phyloP scores from a whole-genome alignment of 2,329 filamentous ascomycete species.

The Sporothrix dimorphospora region DNA sequence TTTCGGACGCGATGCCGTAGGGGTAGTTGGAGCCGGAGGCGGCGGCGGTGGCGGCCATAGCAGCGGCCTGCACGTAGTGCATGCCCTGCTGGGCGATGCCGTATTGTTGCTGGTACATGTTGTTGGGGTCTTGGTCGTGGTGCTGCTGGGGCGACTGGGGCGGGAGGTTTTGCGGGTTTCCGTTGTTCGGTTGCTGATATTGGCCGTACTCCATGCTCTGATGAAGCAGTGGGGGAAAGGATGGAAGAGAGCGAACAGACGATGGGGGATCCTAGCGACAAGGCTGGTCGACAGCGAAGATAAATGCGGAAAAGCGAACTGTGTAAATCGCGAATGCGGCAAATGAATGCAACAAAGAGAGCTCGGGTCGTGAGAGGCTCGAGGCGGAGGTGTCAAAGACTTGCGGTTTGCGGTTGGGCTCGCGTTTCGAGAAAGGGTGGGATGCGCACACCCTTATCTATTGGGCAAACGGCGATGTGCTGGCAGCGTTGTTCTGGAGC shows the following conservation, averaged over 20 bases:
- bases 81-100: slow-evolving; percentile 73
- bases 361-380: not conserved
- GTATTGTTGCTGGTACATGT: slow-evolving; percentile 77
- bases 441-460: slow-evolving; percentile 57
- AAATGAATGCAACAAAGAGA: not conserved
- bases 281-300: not conserved
- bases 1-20: slow-evolving; percentile 68
- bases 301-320: slow-evolving; percentile 7
- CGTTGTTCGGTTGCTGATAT: slow-evolving; percentile 70
- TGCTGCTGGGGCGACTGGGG: slow-evolving; percentile 71
- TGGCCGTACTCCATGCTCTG: slow-evolving; percentile 74
- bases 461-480: slow-evolving; percentile 64
- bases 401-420: slow-evolving; percentile 29
- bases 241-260: not conserved
- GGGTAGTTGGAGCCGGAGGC: slow-evolving; percentile 81
- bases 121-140: slow-evolving; percentile 66
- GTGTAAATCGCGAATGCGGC: not conserved
- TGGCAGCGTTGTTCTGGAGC: slow-evolving; percentile 58
- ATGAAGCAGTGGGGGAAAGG: slow-evolving; percentile 15
- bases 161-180: slow-evolving; percentile 68
- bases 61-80: slow-evolving; percentile 89
- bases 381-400: not conserved
- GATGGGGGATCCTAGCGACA: not conserved
- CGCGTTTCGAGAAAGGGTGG: slow-evolving; percentile 43
- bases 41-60: slow-evolving; percentile 88